A percentile compares a stretch with the other conserved stretches of the same genome.
These are phyloP conservation scores for Magnusiomyces tetraspermus DNA, from an alignment of 1,139 yeast genomes.

Conservation along the genomic window DNA sequence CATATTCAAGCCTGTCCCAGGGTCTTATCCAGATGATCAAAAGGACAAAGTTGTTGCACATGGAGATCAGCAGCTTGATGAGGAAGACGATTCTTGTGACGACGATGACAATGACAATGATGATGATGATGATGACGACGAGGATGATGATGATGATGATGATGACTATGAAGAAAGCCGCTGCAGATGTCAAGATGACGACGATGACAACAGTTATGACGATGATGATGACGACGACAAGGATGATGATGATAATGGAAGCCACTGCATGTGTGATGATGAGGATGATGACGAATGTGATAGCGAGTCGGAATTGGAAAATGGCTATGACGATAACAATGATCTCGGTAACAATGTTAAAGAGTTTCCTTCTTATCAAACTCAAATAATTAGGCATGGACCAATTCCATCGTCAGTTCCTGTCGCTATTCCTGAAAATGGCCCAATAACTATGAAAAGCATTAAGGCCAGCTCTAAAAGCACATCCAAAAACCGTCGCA, in stretches of 20 bases:
- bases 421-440: too few relatives aligned
- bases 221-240: not conserved
- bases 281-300: too few relatives aligned
- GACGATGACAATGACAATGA: slow-evolving; percentile 10
- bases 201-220: not conserved
- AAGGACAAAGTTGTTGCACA: not conserved
- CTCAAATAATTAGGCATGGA: too few relatives aligned
- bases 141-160: slow-evolving; percentile 4
- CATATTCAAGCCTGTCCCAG: not conserved
- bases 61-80: not conserved
- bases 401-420: too few relatives aligned
- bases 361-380: too few relatives aligned
- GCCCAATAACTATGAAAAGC: too few relatives aligned
- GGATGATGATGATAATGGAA: not conserved
- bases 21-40: slow-evolving; percentile 3
- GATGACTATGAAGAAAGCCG: slow-evolving; percentile 3
- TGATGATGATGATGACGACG: slow-evolving; percentile 7
- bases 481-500: too few relatives aligned
- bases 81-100: not conserved
- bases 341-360: too few relatives aligned
- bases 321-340: too few relatives aligned
- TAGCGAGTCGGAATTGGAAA: too few relatives aligned
- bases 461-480: too few relatives aligned
- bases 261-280: too few relatives aligned
- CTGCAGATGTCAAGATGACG: not conserved